Evolutionary conservation across 1,139 yeast genomes (phyloP).

Genomic region (Kurtzmaniella natalensis): DNA sequence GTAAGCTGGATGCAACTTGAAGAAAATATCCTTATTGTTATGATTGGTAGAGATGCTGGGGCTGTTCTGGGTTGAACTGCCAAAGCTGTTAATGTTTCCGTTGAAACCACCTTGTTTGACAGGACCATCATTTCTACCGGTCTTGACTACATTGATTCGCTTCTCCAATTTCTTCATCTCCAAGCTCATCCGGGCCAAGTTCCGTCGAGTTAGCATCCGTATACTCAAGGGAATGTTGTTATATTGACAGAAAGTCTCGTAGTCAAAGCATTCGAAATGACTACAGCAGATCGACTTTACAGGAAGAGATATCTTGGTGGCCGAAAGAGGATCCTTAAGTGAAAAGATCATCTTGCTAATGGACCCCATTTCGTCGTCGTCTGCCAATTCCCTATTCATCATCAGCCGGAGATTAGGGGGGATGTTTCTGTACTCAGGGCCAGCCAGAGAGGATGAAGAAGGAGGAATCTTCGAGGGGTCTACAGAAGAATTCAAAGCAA

Average conservation of each 20-base stretch:
- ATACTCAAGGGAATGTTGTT: conserved; percentile 32
- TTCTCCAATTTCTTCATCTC: conserved; percentile 21
- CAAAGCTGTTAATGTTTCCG: conserved; percentile 8
- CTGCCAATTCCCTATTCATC: conserved; percentile 20
- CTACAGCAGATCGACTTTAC: conserved; percentile 34
- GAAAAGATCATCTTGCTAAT: conserved; percentile 27
- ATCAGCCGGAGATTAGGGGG: conserved; percentile 23
- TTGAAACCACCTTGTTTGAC: conserved; percentile 4
- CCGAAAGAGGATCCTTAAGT: conserved; percentile 30
- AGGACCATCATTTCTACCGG: conserved; percentile 1
- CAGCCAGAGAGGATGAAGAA: too few species aligned
- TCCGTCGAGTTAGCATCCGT: conserved; percentile 22
- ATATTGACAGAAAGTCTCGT: conserved; percentile 38
- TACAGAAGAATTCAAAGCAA: too few species aligned
- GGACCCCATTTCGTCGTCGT: conserved; percentile 21
- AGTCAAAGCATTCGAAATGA: conserved; percentile 48
- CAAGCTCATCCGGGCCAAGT: conserved; percentile 21
- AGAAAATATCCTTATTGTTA: conserved; percentile 5
- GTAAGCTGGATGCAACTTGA: conserved; percentile 3
- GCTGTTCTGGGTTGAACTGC: conserved; percentile 3
- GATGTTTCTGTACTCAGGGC: conserved; percentile 18
- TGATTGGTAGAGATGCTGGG: background rate
- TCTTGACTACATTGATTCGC: background rate
- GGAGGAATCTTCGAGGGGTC: too few species aligned
- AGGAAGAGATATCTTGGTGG: conserved; percentile 36